Evolutionary conservation across 495 filamentous ascomycete genomes (phyloP), one percentile per base, ranked within the genome.

Genomic region (Penicillium longicatenatum): DNA sequence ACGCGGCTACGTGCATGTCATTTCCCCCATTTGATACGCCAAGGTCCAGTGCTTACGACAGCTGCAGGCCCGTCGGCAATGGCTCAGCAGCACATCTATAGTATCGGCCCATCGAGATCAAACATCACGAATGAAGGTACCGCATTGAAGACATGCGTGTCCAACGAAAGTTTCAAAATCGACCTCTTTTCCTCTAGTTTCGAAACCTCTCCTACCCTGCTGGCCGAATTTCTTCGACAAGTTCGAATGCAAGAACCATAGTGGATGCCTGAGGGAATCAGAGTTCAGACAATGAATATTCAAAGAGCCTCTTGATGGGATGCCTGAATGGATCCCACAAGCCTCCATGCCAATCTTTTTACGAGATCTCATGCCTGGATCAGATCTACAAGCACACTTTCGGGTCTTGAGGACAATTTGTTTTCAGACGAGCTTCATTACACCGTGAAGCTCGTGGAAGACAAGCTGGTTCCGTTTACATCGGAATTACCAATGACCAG

Each of bases 341-440:
- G 2, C 7, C 6, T 47, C 26, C n/a, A 8, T 24, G 5, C 45
- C 45, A 47, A 47, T 47, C 20, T 22, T 22, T 47, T 7, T 20
- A n/a, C 4, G 12, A 29, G 10, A 47, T 47, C 26, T 6, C 20
- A 4, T 20, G 22, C 20, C 16, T 47, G 12, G 24, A 47, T 26
- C 7, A 1, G 11, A 9, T 1, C 20, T 3, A 29, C 8, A 47
- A 9, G 20, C 26, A 47, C 24, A 47, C 45, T 22, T 20, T 47
- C 10, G 8, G 26, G 7, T 22, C 45, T 47, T n/a, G 8, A 47
- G 7, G 45, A 47, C 20, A 26, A 5, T 26, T 11, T 47, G 20
- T 47, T 47, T 26, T n/a, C 45, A 47, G 45, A 47, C 10, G 45
- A 11, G 2, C 26, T 26, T 20, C 24, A 50, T 50, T 50, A 50